phyloP scores from a whole-genome alignment of 2,329 filamentous ascomycete species.

The Balansia obtecta region DNA sequence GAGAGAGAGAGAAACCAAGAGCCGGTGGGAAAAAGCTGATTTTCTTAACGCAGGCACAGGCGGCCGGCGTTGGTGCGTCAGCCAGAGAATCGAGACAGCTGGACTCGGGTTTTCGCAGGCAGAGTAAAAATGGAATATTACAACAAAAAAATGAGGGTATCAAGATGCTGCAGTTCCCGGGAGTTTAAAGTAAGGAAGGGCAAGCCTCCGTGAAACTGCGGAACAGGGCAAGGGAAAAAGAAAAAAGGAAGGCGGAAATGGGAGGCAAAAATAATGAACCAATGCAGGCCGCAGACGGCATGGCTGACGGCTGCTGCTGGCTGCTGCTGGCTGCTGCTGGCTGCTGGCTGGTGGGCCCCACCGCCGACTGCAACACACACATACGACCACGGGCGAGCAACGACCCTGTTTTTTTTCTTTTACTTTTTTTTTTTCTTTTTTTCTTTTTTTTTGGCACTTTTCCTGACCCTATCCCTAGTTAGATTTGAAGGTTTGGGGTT shows the following conservation, averaged over 20 bases:
- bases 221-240: not conserved
- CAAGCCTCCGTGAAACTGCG: not conserved
- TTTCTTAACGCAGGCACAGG: not conserved
- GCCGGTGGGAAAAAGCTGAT: not conserved
- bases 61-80: not conserved
- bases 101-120: not conserved
- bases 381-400: not conserved
- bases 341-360: not conserved
- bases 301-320: not conserved
- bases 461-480: too few relatives aligned
- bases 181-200: not conserved
- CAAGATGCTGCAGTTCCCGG: not conserved
- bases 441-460: not conserved
- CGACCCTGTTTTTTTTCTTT: not conserved
- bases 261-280: not conserved
- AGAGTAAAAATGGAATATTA: not conserved
- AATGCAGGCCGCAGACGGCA: not conserved
- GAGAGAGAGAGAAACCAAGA: not conserved
- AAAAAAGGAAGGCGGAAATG: not conserved
- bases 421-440: not conserved
- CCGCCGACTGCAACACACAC: not conserved
- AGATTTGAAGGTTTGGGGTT: too few relatives aligned
- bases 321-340: too few relatives aligned
- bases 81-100: not conserved
- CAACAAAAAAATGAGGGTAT: conserved; percentile 1